Base-by-base conservation (phyloP, 768 basidiomycete genomes). In the Suillus ampliporus region DNA sequence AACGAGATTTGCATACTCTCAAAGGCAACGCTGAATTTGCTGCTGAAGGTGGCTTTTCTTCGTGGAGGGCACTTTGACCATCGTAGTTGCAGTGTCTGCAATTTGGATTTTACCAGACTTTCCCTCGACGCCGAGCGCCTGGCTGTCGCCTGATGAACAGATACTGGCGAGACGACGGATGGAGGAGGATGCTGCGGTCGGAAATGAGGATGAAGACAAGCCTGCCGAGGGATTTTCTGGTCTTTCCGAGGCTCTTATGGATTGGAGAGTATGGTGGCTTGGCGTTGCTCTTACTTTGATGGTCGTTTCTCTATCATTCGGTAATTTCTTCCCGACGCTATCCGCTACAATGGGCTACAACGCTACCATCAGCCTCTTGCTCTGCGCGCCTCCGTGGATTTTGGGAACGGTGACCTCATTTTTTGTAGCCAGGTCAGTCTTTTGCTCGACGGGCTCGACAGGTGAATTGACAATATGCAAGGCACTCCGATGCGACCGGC, bases 221-320 rank as follows among this genome's bases (percentile, higher is more conserved):
- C 63, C 38, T 26, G 57, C 67, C 67, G 59, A 35, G 75, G 76
- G 9, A 73, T 66, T 74, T n/a, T 74, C 76, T 40, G 89, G 89
- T 14, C 71, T 92, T 8, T 60, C 72, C 8, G 70, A 88, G 67
- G 88, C 90, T 17, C 34, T 91, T 59, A 80, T 78, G 28, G 92
- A 95, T 70, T 88, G 87, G 89, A 90, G 87, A 74, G 88, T 94
- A 41, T 94, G 92, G 89, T 90, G 85, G 84, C 79, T 95, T 53
- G 83, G 89, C 13, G 64, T 91, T 35, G 81, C 88, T 2, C 72
- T 90, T 54, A 84, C 83, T 23, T 83, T 83, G 64, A 81, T 86
- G 75, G 13, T 21, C 44, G 73, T 87, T 37, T 84, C 89, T 11
- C 71, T 91, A 40, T 87, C 86, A 14, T 93, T 93, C 80, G 89